phyloP scores from a whole-genome alignment of 2,329 filamentous ascomycete genomes.

The Sporothrix schenckii region DNA sequence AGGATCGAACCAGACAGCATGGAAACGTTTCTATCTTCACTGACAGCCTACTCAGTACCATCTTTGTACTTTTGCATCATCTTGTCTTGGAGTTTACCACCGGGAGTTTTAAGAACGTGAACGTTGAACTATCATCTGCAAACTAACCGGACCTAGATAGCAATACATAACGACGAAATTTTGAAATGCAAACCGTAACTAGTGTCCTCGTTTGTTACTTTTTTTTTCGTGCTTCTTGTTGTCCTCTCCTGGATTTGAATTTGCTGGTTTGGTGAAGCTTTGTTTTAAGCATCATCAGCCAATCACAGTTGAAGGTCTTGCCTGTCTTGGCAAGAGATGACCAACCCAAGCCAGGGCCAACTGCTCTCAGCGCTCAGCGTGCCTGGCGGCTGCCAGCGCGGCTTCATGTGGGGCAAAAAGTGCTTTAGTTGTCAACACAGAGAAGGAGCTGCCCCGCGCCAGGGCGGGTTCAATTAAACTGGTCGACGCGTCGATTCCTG shows the following conservation, averaged over 20 bases:
- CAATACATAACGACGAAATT: too few relatives aligned
- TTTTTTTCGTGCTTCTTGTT: not conserved
- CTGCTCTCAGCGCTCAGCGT: conserved; percentile 1
- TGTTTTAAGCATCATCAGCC: not conserved
- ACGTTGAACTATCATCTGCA: not conserved
- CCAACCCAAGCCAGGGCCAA: not conserved
- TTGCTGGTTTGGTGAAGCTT: not conserved
- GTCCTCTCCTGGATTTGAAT: conserved; percentile 26
- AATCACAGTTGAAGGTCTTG: not conserved
- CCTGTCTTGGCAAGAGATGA: not conserved
- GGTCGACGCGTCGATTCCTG: conserved; percentile 34
- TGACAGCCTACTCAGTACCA: not conserved
- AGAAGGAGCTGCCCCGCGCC: conserved; percentile 34
- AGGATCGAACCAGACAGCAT: conserved; percentile 9
- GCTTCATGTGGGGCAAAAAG: conserved; percentile 25
- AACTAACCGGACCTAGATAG: not conserved
- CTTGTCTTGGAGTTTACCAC: not conserved
- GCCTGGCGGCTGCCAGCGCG: conserved; percentile 10
- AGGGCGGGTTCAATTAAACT: conserved; percentile 36
- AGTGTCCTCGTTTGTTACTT: too few relatives aligned
- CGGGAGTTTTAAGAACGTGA: not conserved
- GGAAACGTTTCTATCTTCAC: not conserved
- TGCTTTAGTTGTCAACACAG: not conserved
- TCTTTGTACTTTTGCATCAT: conserved; percentile 1
- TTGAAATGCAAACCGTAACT: too few relatives aligned